A percentile compares a stretch with the other conserved stretches of the same genome.
Evolutionary conservation across 1,284 basidiomycete genomes (phyloP).

Genomic region (Cutaneotrichosporon dermatis): DNA sequence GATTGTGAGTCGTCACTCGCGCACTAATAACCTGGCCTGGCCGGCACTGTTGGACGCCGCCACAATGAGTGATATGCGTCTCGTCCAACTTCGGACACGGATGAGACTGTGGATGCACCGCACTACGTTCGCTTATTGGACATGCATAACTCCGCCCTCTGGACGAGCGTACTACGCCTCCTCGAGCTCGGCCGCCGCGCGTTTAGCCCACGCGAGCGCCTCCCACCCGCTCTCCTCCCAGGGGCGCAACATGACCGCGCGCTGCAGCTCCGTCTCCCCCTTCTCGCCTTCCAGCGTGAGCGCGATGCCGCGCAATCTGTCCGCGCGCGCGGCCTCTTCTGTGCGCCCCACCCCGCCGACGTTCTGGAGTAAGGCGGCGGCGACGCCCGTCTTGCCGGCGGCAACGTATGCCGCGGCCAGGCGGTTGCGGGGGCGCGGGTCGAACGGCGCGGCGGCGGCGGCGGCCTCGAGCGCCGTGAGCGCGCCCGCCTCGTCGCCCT

Average conservation of each 20-base stretch:
- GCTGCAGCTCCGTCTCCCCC: slow-evolving; percentile 55
- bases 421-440: slow-evolving; percentile 16
- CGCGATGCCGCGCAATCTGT: slow-evolving; percentile 31
- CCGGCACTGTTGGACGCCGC: no score
- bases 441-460: slow-evolving; percentile 3
- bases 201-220: slow-evolving; percentile 36
- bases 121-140: no score
- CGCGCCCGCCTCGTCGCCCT: slow-evolving; percentile 17
- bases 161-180: no score
- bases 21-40: no score
- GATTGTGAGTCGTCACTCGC: no score
- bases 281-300: slow-evolving; percentile 28
- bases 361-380: slow-evolving; percentile 30
- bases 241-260: slow-evolving; percentile 64
- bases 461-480: slow-evolving; percentile 20
- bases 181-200: slow-evolving; percentile 17
- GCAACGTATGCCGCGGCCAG: slow-evolving; percentile 26
- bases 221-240: slow-evolving; percentile 59
- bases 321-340: slow-evolving; percentile 29
- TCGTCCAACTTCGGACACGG: no score
- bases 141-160: no score
- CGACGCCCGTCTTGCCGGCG: slow-evolving; percentile 26
- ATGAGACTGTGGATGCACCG: no score
- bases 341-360: not conserved
- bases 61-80: no score